Percentiles rank a stretch among this genome's conserved stretches.
Conservation (phyloP, 495 filamentous ascomycete species). For the Penicillium fimorum region DNA sequence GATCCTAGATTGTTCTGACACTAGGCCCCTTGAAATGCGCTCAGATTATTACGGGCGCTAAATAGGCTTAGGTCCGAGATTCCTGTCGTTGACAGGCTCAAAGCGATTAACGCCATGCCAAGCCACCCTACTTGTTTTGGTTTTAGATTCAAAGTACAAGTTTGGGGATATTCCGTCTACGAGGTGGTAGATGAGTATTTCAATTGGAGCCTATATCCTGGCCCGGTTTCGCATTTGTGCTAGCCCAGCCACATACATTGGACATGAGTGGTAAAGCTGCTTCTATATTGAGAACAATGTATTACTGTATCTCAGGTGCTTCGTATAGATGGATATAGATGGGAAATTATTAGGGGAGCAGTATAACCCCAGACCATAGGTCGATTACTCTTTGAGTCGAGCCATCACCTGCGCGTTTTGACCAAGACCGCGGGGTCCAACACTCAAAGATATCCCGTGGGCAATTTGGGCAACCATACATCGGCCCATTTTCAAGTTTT, state of each 20-base stretch:
- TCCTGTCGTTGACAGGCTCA: background rate
- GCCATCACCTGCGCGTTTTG: conserved; percentile 1
- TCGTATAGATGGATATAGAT: background rate
- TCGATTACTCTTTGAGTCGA: background rate
- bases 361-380: background rate
- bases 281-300: background rate
- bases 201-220: background rate
- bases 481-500: background rate
- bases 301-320: background rate
- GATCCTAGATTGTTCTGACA: background rate
- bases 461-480: background rate
- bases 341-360: background rate
- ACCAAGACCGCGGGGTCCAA: background rate
- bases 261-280: background rate
- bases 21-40: background rate
- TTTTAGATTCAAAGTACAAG: background rate
- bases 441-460: background rate
- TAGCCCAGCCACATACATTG: background rate
- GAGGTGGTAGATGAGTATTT: background rate
- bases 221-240: background rate
- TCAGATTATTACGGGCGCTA: background rate
- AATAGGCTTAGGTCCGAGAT: background rate
- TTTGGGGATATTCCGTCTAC: background rate
- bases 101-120: background rate
- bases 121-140: background rate